Conservation (phyloP, 2,329 filamentous ascomycete genomes). For the Biscogniauxia sp. region DNA sequence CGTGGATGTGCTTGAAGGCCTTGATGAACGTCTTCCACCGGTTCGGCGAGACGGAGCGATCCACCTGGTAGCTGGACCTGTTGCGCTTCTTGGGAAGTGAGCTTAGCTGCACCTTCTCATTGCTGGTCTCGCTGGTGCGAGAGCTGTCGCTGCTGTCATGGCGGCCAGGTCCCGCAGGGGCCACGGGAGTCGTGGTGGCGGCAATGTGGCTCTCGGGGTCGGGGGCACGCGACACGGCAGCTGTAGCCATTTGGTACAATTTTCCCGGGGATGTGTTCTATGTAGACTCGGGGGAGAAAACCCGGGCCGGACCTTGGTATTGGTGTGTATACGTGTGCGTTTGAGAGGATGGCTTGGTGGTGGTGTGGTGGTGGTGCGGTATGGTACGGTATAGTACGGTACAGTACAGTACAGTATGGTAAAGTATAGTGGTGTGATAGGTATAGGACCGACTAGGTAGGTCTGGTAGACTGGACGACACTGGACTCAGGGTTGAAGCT, state of each 20-base stretch:
- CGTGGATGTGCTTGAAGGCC: slow-evolving; percentile 48
- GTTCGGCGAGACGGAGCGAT: slow-evolving; percentile 46
- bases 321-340: background rate
- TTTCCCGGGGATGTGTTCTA: background rate
- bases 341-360: too few relatives aligned
- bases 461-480: too few relatives aligned
- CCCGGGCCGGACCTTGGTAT: background rate
- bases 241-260: background rate
- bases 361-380: background rate
- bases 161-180: slow-evolving; percentile 20
- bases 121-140: slow-evolving; percentile 34
- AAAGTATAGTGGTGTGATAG: background rate
- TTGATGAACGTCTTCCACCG: slow-evolving; percentile 49
- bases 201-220: background rate
- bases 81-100: slow-evolving; percentile 6
- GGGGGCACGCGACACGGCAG: background rate
- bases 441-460: background rate
- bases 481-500: background rate
- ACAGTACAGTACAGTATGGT: background rate
- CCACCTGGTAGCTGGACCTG: slow-evolving; percentile 27
- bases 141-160: slow-evolving; percentile 33
- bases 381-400: background rate
- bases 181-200: slow-evolving; percentile 2
- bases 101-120: slow-evolving; percentile 30
- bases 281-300: background rate